Evolutionary conservation across 1,284 basidiomycete genomes (phyloP).

Genomic region (Meira nashicola): DNA sequence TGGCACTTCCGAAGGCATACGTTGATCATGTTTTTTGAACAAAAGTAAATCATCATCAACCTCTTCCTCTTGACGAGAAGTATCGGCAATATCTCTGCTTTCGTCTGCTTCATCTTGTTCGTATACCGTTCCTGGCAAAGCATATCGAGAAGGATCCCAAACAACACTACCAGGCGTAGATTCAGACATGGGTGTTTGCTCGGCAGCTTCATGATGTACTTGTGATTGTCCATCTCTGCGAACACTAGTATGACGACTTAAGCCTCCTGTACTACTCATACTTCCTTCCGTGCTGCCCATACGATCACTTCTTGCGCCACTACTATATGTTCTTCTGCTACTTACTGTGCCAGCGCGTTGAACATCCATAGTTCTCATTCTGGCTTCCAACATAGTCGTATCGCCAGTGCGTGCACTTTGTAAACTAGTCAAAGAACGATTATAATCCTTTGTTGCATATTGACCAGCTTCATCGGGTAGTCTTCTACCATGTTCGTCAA

Average conservation of each 20-base stretch:
- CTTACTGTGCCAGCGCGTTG: constrained; percentile 35
- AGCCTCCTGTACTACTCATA: not conserved
- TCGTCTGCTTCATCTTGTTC: constrained; percentile 10
- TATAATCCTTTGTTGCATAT: constrained; percentile 13
- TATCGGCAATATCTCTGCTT: constrained; percentile 9
- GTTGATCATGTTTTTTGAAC: not conserved
- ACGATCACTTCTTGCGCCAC: constrained; percentile 7
- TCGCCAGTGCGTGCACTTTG: constrained; percentile 31
- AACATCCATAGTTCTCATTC: constrained; percentile 35
- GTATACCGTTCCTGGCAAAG: not conserved
- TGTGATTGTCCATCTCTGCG: not conserved
- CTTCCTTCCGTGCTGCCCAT: not conserved
- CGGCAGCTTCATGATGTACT: not conserved
- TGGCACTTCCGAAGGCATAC: constrained; percentile 29
- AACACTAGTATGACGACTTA: constrained; percentile 1
- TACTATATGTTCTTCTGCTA: constrained; percentile 26
- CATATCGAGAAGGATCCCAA: constrained; percentile 21
- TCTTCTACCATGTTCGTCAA: constrained; percentile 6
- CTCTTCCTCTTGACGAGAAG: not conserved
- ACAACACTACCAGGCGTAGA: constrained; percentile 25
- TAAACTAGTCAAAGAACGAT: constrained; percentile 26
- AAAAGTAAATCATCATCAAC: no score
- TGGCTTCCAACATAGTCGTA: constrained; percentile 32
- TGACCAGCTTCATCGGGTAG: not conserved
- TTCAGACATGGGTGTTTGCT: constrained; percentile 5